phyloP scores from a whole-genome alignment of 176 grass and related monocot species.

The Juncus effusus region DNA sequence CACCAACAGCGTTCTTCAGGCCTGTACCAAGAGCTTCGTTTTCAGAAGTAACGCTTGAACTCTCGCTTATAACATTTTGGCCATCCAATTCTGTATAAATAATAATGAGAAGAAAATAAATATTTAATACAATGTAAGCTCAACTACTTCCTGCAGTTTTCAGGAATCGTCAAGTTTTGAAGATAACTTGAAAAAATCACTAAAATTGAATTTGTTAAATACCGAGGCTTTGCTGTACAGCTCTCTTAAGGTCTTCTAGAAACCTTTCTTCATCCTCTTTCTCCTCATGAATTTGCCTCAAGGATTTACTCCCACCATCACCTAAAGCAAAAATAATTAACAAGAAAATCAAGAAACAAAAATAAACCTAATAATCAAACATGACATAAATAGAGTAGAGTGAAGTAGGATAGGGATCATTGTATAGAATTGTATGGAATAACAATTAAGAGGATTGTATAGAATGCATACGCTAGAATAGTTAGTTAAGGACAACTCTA shows the following conservation, averaged over 20 bases:
- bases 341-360: slow-evolving; percentile 1
- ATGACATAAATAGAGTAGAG: slow-evolving; percentile 2
- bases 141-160: too few species aligned
- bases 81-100: slow-evolving; percentile 13
- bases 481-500: too few species aligned
- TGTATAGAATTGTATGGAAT: background rate
- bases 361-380: slow-evolving; percentile 4
- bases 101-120: background rate
- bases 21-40: slow-evolving; percentile 63
- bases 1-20: slow-evolving; percentile 92
- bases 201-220: slow-evolving; percentile 20
- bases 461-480: too few species aligned
- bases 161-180: slow-evolving; percentile 8
- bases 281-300: slow-evolving; percentile 35
- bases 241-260: slow-evolving; percentile 72
- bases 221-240: slow-evolving; percentile 94
- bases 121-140: background rate
- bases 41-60: slow-evolving; percentile 37
- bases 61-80: slow-evolving; percentile 25
- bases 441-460: too few species aligned
- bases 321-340: slow-evolving; percentile 30
- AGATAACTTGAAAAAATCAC: slow-evolving; percentile 5
- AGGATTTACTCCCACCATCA: slow-evolving; percentile 34
- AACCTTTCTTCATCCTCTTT: slow-evolving; percentile 77
- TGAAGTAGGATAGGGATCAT: background rate